Evolutionary conservation across 305 asterid species (phyloP), one percentile per base, ranked within the genome.

Genomic region (Nicotiana rustica): DNA sequence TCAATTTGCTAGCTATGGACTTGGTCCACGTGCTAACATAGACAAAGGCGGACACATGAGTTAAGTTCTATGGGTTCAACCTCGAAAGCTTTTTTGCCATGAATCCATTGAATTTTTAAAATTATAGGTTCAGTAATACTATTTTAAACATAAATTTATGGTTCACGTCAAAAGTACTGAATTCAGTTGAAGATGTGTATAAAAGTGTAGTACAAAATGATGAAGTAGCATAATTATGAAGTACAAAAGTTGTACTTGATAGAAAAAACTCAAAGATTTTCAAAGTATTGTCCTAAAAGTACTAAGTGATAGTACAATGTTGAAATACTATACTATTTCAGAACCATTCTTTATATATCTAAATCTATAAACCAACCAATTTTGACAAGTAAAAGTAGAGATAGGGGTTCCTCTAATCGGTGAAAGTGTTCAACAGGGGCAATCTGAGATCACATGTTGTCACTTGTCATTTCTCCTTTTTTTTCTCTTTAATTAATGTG

Each of bases 211-310:
- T 76, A 76, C 80, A 55, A 55, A 41, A 75, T 47, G 55, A 5
- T 52, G 67, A 31, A 49, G 64, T 49, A 49, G 57, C 66, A 56
- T 18, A 29, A 31, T 1, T 76, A 29, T 31, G 67, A 47, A 76
- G 80, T 76, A 76, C 80, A 17, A 55, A 31, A 76, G 49, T 55
- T 76, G 80, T 76, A 76, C 80, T 76, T 76, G 5, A 29, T 4
- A 75, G 29, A n/a, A 0, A 4, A 6, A n/a, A 9, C 47, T 4
- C 33, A 2, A 55, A 55, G 3, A 9, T 0, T 55, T 75, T 38
- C 62, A 9, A 52, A 29, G 21, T 59, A 6, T 55, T 55, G 47
- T 29, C 80, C 14, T 15, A 52, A 31, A 76, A 71, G 66, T 75
- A 75, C 65, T 61, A 52, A 55, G 3, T 76, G 17, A 25, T 55